Percentiles rank a stretch among this genome's conserved stretches.
These are phyloP conservation scores for Casuarina cunninghamiana DNA, from an alignment of 306 rosid genomes.

Conservation along the genomic window DNA sequence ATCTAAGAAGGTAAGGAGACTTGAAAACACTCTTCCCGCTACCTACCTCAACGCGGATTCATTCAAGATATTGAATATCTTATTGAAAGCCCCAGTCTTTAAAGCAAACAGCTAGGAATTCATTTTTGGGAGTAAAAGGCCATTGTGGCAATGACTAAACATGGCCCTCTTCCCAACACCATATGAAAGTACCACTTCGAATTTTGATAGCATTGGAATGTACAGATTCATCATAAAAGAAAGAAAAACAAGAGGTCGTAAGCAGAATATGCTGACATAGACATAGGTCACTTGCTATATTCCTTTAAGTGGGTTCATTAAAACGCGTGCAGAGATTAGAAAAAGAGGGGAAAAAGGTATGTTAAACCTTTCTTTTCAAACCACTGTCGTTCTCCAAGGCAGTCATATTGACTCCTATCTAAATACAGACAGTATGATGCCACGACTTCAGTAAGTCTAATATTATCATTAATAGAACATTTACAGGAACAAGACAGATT, in stretches of 20 bases:
- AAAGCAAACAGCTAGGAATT: neutral
- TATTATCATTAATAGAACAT: slow-evolving; percentile 18
- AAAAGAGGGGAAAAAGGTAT: neutral
- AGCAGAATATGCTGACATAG: neutral
- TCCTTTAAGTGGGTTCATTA: too few species aligned
- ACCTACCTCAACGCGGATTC: neutral
- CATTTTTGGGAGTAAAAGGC: neutral
- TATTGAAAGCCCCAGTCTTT: neutral
- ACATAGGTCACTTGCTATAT: neutral
- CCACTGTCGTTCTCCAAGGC: neutral
- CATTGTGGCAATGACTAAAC: neutral
- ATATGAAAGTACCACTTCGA: neutral
- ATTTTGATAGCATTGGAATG: neutral
- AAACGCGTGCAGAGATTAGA: neutral
- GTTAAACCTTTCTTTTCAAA: neutral
- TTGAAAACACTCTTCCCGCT: neutral
- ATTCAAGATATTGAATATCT: neutral
- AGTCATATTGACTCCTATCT: neutral
- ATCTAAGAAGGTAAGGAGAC: neutral
- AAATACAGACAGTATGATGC: neutral
- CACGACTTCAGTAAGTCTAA: neutral
- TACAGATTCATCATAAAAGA: neutral
- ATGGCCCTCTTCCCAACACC: neutral
- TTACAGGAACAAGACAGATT: slow-evolving; percentile 30
- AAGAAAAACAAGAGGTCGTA: neutral